Base-by-base conservation (phyloP, 306 rosid species). In the Cicer yamashitae region DNA sequence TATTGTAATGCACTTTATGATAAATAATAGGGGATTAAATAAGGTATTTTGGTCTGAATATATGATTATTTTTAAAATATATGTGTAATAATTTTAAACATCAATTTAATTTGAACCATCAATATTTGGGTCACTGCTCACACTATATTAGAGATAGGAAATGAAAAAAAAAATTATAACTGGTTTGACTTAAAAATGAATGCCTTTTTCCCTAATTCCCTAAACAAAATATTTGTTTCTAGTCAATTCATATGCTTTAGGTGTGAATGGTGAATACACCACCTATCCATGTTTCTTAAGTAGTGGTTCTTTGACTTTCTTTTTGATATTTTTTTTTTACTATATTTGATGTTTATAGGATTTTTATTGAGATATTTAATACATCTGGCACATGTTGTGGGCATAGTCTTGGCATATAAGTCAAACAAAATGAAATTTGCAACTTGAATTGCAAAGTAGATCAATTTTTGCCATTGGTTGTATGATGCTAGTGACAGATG, bases 351-450 rank as follows among this genome's bases (percentile, higher is more conserved):
- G 7, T 38, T 67, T 15, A 3, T n/a, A 30, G 8, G 18, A 48
- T 38, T 79, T 61, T 8, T 58, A n/a, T 59, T 25, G 10, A 59
- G 59, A 39, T 22, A 52, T 68, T 48, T 34, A 48, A 60, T 68
- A 3, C 51, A 52, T 40, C 38, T 38, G 18, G 71, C 52, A 75
- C 74, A 53, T 53, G 48, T 52, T 79, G 75, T 14, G 47, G 7
- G 14, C 69, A 65, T 71, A 30, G 50, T 61, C 18, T 25, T 5
- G 43, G 61, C 59, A 38, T 47, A 34, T 46, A 9, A 60, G 65
- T 81, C 58, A 70, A 76, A 47, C 60, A 71, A 75, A 61, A 70
- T 30, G 67, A 75, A 62, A 30, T 53, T 51, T 68, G 71, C 66
- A 74, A 74, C 76, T 57, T 12, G 10, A 22, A 58, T 59, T 60